Evolutionary conservation across 148 eudicot species (phyloP), one percentile per base, ranked within the genome.

Genomic region (Agrostemma githago): DNA sequence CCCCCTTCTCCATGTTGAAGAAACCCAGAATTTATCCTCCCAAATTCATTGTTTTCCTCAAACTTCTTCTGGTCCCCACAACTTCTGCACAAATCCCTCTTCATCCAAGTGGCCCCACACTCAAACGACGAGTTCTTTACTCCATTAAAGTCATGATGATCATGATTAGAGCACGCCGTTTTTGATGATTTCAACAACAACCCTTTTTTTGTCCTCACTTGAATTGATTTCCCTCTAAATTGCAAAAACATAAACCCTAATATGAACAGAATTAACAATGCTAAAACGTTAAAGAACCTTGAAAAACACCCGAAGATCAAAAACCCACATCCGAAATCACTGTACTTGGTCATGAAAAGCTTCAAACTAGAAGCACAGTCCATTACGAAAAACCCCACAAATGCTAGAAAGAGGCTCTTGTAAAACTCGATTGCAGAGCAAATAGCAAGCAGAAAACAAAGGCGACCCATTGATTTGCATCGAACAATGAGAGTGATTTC

Each of bases 311-410:
- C 88, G 62, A 80, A 86, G 8, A 81, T 37, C 26, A 86, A 75
- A 78, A 85, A 73, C 74, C 92, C 89, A 86, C 73, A 84, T 58
- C 89, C 90, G 26, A 86, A 83, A 82, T 89, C 87, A 67, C 21
- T 76, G 40, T 72, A 72, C 3, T 83, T 75, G 26, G 64, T 73
- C 81, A 81, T 17, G 10, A 83, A 79, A 80, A 46, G 37, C 81
- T 78, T 86, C 80, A 90, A 79, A 77, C 71, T 77, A 11, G 88
- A 68, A 51, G 72, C 83, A 79, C 82, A 84, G 21, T 85, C 89
- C 98, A 91, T 90, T 6, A 84, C 51, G 12, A 72, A 3, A 61
- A 82, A 62, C 71, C 82, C 77, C 15, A 82, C n/a, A 66, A 79
- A 63, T 34, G 44, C 11, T 10, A 71, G 79, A 53, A 82, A 77